Percentiles rank a stretch among this genome's conserved stretches.
phyloP scores from a whole-genome alignment of 352 stramenopile species.

The Globisporangium paddicum region DNA sequence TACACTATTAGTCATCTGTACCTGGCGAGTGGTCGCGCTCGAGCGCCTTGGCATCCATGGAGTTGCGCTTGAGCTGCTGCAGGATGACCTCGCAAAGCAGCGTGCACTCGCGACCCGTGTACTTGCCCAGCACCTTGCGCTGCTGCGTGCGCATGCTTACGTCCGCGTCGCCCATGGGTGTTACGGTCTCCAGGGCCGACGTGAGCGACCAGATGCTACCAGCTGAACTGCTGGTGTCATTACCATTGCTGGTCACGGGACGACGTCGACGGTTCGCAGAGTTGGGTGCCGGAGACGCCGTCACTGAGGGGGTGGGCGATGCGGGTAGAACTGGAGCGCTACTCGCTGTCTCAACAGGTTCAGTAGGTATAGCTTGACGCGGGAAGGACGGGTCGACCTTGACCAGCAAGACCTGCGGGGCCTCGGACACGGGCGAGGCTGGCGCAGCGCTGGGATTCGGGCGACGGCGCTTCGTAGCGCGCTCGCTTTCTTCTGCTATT shows the following conservation, averaged over 20 bases:
- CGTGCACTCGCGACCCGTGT: slow-evolving; percentile 44
- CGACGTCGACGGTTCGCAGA: slow-evolving; percentile 7
- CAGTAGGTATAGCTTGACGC: neutral
- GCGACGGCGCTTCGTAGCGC: slow-evolving; percentile 5
- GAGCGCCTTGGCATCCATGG: slow-evolving; percentile 32
- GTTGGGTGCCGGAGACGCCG: neutral
- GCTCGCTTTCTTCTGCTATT: neutral
- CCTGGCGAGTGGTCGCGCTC: slow-evolving; percentile 38
- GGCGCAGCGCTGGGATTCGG: neutral
- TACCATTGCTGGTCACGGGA: neutral
- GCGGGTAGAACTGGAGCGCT: neutral
- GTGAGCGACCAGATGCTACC: neutral
- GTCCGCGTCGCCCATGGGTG: slow-evolving; percentile 15
- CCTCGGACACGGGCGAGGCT: neutral
- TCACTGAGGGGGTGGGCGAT: neutral
- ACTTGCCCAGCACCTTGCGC: slow-evolving; percentile 34
- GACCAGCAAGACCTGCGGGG: neutral
- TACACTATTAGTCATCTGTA: neutral
- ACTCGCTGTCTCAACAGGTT: neutral
- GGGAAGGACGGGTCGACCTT: neutral
- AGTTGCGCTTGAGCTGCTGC: slow-evolving; percentile 44
- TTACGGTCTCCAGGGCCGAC: neutral
- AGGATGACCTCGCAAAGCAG: slow-evolving; percentile 54
- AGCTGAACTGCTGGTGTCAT: neutral
- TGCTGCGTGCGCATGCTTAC: slow-evolving; percentile 14